Percentiles rank a stretch among this genome's conserved stretches.
phyloP scores from a whole-genome alignment of 2,329 filamentous ascomycete genomes.

The Orbilia brochopaga region DNA sequence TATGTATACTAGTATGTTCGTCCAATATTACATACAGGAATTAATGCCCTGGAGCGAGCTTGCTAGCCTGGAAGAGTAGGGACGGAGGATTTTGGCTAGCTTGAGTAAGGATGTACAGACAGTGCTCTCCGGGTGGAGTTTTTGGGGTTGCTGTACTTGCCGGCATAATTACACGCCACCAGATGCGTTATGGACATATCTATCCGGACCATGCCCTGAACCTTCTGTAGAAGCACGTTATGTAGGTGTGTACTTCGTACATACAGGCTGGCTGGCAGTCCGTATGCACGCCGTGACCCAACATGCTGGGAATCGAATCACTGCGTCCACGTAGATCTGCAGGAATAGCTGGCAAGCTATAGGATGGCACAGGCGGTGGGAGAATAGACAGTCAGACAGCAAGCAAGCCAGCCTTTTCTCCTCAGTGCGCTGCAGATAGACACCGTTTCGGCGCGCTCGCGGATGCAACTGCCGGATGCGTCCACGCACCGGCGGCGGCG shows the following conservation, averaged over 20 bases:
- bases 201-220: too few relatives aligned
- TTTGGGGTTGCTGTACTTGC: conserved; percentile 2
- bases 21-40: too few relatives aligned
- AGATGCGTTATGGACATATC: conserved; percentile 1
- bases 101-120: not conserved
- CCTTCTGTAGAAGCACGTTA: conserved; percentile 1
- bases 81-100: not conserved
- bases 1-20: too few relatives aligned
- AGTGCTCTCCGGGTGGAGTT: not conserved
- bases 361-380: not conserved
- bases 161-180: not conserved
- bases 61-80: too few relatives aligned
- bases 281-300: not conserved
- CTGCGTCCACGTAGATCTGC: conserved; percentile 5
- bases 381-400: not conserved
- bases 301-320: conserved; percentile 2
- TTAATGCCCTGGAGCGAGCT: too few relatives aligned
- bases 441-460: not conserved
- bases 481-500: not conserved
- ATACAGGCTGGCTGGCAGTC: not conserved
- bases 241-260: not conserved
- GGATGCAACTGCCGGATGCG: conserved; percentile 10
- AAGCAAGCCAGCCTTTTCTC: not conserved
- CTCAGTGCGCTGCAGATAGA: not conserved
- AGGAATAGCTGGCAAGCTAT: not conserved